Evolutionary conservation across 2,329 filamentous ascomycete genomes (phyloP).

Genomic region (Magnaporthiopsis incrustans): DNA sequence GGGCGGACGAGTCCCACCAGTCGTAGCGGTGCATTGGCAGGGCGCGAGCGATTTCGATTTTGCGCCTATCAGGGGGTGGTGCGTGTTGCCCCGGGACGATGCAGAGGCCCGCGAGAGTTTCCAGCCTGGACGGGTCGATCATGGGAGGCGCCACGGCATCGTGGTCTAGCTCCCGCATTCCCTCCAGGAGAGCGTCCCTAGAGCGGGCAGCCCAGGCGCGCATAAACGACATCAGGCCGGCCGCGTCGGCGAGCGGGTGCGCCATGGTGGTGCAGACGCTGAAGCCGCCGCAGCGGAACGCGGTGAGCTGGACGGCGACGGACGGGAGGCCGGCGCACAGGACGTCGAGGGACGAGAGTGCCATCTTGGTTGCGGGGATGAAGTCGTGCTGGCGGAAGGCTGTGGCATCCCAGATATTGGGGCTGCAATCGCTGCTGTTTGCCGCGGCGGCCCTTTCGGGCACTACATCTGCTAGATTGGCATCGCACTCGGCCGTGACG

Average conservation of each 20-base stretch:
- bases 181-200: conserved; percentile 7
- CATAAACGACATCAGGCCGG: conserved; percentile 33
- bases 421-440: neutral
- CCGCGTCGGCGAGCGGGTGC: conserved; percentile 37
- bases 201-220: conserved; percentile 30
- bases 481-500: conserved; percentile 21
- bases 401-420: conserved; percentile 26
- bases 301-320: conserved; percentile 30
- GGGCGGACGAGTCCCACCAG: conserved; percentile 32
- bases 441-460: conserved; percentile 15
- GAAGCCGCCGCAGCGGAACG: conserved; percentile 31
- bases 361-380: conserved; percentile 23
- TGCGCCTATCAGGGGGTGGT: neutral
- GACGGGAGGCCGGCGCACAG: conserved; percentile 21
- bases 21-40: conserved; percentile 39
- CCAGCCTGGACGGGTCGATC: neutral
- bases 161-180: conserved; percentile 7
- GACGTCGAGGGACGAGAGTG: conserved; percentile 22
- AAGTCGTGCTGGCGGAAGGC: conserved; percentile 25
- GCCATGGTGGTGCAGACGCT: conserved; percentile 32
- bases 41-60: conserved; percentile 21
- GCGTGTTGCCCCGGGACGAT: too few relatives aligned
- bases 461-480: conserved; percentile 21
- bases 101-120: neutral
- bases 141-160: neutral